Conservation (phyloP, 2,329 filamentous ascomycete genomes). For the Beauveria pseudobassiana region DNA sequence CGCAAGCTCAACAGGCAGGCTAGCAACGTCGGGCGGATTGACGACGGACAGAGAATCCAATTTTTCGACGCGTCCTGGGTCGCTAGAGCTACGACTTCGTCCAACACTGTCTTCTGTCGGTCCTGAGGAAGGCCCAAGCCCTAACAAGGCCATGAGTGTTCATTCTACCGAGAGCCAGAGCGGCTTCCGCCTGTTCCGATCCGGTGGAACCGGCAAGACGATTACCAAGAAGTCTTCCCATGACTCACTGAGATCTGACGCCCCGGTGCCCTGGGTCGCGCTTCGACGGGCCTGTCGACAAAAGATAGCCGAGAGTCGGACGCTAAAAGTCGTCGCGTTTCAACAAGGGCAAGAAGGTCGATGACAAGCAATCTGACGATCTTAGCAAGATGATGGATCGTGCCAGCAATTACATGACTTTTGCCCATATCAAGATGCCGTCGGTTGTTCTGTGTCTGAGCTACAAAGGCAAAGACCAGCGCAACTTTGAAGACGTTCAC, state of each 20-base stretch:
- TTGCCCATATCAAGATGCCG: constrained; percentile 89
- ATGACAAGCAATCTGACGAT: constrained; percentile 70
- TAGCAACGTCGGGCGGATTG: constrained; percentile 22
- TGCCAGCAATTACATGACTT: constrained; percentile 95
- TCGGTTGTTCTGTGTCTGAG: constrained; percentile 92
- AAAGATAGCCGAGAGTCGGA: constrained; percentile 34
- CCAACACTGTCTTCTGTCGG: constrained; percentile 65
- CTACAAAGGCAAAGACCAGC: constrained; percentile 92
- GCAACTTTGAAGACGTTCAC: constrained; percentile 94
- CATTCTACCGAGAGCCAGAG: constrained; percentile 40
- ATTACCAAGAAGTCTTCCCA: constrained; percentile 46
- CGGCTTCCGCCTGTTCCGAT: constrained; percentile 46
- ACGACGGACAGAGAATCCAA: constrained; percentile 37
- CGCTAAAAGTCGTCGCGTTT: constrained; percentile 48
- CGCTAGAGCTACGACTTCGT: constrained; percentile 72
- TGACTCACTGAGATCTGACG: constrained; percentile 45
- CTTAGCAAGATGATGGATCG: constrained; percentile 93
- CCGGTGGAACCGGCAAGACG: constrained; percentile 35
- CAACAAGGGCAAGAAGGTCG: constrained; percentile 41
- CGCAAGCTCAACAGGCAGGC: constrained; percentile 30
- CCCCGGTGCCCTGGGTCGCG: constrained; percentile 32
- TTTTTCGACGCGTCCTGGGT: constrained; percentile 59
- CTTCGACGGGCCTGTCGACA: constrained; percentile 36
- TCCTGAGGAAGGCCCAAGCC: constrained; percentile 25
- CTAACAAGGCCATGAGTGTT: constrained; percentile 42